Evolutionary conservation across 495 filamentous ascomycete species (phyloP), one percentile per base, ranked within the genome.

Genomic region (Xylaria longipes): DNA sequence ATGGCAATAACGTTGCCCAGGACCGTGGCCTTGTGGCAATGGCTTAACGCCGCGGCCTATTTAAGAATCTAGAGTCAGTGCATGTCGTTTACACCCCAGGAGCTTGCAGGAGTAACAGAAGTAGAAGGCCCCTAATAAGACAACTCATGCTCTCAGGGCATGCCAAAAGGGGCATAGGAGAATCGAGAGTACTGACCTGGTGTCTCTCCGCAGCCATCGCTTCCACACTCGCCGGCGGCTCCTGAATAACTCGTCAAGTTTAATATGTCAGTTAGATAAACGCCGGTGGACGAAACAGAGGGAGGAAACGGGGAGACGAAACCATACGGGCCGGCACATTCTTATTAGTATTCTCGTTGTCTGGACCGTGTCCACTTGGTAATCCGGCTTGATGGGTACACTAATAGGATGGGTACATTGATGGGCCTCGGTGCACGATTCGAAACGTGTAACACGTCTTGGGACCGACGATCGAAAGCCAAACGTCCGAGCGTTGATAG

Each of bases 1-100:
- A 89, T 82, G 1, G 87, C 83, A 71, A 87, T 85, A 66, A 81
- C 81, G 72, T 89, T 86, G 58, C 85, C 85, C 9, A 81, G 77
- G 20, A 76, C 74, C 5, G 82, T 84, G 8, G 80, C 77, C 73
- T 77, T 80, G 41, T 80, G 78, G 72, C 81, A 83, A 39, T 73
- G 62, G 60, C 72, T 33, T 25, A 69, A 61, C 4, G 67, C 67
- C 67, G 67, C 54, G 27, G 67, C 67, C 64, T 66, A 29, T 25
- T 63, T 39, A 9, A 60, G 12, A 41, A 43, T 43, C 12, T 6
- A 17, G 22, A 20, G n/a, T 63, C 14, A 63, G 60, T 4, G 33
- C 0, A 35, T 22, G 31, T 35, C 15, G 52, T 31, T 33, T 31
- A 56, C 27, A 37, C 9, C n/a, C 7, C 20, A 9, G 20, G 8